A percentile compares a stretch with the other conserved stretches of the same genome.
Evolutionary conservation across 352 stramenopile genomes (phyloP).

Genomic region (Globisporangium carolinianum): DNA sequence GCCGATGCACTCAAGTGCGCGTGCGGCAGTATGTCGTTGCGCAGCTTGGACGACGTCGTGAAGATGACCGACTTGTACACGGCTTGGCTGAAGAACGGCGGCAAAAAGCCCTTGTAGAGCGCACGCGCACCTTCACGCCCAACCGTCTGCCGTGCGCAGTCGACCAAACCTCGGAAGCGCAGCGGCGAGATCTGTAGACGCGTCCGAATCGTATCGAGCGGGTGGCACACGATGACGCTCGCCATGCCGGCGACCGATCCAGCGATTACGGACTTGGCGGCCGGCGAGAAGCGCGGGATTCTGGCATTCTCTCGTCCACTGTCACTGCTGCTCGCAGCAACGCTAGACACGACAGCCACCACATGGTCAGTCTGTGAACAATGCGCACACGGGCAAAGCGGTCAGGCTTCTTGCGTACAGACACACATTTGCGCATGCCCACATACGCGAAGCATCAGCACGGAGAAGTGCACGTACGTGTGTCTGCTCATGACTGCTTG

Average conservation of each 20-base stretch:
- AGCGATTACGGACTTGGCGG: constrained; percentile 61
- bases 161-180: constrained; percentile 51
- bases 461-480: no score
- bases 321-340: no score
- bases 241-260: constrained; percentile 80
- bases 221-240: constrained; percentile 75
- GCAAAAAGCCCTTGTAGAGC: constrained; percentile 82
- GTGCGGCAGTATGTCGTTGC: constrained; percentile 41
- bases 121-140: constrained; percentile 49
- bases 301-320: no score
- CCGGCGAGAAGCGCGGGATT: constrained; percentile 27
- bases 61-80: constrained; percentile 89
- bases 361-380: no score
- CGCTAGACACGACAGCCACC: no score
- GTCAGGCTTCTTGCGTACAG: no score
- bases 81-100: constrained; percentile 82
- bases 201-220: constrained; percentile 83
- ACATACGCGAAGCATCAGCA: no score
- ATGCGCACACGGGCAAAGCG: no score
- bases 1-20: constrained; percentile 29
- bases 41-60: constrained; percentile 55
- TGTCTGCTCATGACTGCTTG: no score
- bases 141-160: constrained; percentile 59
- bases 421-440: no score
- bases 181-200: constrained; percentile 69